Evolutionary conservation across 805 yeast genomes (phyloP).

Genomic region (Pichia phayaonensis): DNA sequence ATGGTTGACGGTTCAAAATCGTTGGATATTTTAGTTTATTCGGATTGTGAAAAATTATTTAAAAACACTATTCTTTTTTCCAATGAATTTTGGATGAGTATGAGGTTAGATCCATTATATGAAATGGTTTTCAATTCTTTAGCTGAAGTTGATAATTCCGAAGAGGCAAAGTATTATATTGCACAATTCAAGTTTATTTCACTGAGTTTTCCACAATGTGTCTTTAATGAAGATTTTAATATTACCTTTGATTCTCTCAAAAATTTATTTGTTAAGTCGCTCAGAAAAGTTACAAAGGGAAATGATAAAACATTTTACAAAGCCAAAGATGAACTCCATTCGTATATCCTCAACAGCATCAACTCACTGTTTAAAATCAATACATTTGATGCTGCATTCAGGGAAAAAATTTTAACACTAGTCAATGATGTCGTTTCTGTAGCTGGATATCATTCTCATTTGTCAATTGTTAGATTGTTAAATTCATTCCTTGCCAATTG

Average conservation of each 20-base stretch:
- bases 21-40: slow-evolving; percentile 13
- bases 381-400: slow-evolving; percentile 1
- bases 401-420: slow-evolving; percentile 7
- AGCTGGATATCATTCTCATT: slow-evolving; percentile 17
- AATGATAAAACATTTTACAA: slow-evolving; percentile 34
- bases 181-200: slow-evolving; percentile 21
- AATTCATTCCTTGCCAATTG: slow-evolving; percentile 9
- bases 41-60: slow-evolving; percentile 18
- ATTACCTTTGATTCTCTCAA: slow-evolving; percentile 18
- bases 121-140: slow-evolving; percentile 12
- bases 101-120: slow-evolving; percentile 19
- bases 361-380: slow-evolving; percentile 13
- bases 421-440: slow-evolving; percentile 10
- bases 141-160: slow-evolving; percentile 12
- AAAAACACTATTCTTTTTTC: slow-evolving; percentile 16
- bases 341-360: slow-evolving; percentile 20
- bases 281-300: slow-evolving; percentile 16
- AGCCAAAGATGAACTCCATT: slow-evolving; percentile 33
- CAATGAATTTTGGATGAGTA: slow-evolving; percentile 22
- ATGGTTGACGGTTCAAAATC: slow-evolving; percentile 17
- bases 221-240: slow-evolving; percentile 19
- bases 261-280: slow-evolving; percentile 14
- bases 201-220: slow-evolving; percentile 17
- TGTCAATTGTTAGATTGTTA: slow-evolving; percentile 13
- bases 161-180: slow-evolving; percentile 16